phyloP scores from a whole-genome alignment of 1,139 yeast genomes.

The Debaryomyces psychrophilus region DNA sequence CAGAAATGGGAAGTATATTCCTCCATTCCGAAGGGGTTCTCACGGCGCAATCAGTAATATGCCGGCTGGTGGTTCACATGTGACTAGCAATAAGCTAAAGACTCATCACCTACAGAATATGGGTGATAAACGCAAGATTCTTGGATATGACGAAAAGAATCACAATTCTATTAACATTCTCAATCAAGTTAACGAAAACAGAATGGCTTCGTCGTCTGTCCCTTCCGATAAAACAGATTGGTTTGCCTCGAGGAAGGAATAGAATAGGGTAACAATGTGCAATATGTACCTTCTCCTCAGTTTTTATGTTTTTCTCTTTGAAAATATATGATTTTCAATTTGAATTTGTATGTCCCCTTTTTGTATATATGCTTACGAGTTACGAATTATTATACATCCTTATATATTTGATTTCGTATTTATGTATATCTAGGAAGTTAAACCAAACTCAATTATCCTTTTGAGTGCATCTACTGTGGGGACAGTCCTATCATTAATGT shows the following conservation, averaged over 20 bases:
- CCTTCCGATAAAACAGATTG: conserved; percentile 47
- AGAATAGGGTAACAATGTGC: conserved; percentile 36
- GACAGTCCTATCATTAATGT: conserved; percentile 15
- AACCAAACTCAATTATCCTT: not conserved
- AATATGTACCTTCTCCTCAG: not conserved
- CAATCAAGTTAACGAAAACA: conserved; percentile 7
- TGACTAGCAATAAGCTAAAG: conserved; percentile 14
- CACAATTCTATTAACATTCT: not conserved
- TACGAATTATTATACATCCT: not conserved
- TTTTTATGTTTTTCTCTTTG: not conserved
- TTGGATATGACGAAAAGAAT: not conserved
- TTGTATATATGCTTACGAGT: not conserved
- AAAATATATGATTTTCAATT: not conserved
- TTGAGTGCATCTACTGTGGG: conserved; percentile 8
- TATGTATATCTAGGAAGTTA: not conserved
- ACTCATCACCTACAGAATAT: not conserved
- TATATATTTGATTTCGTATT: not conserved
- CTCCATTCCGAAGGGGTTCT: conserved; percentile 66
- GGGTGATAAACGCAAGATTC: conserved; percentile 1
- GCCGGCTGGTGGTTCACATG: not conserved
- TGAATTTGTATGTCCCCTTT: not conserved
- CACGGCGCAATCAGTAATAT: conserved; percentile 20
- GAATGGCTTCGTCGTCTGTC: conserved; percentile 37
- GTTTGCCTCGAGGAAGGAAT: conserved; percentile 39
- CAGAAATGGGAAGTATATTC: conserved; percentile 61